Percentiles rank a stretch among this genome's conserved stretches.
Conservation (phyloP, 306 rosid genomes). For the Vigna angularis region DNA sequence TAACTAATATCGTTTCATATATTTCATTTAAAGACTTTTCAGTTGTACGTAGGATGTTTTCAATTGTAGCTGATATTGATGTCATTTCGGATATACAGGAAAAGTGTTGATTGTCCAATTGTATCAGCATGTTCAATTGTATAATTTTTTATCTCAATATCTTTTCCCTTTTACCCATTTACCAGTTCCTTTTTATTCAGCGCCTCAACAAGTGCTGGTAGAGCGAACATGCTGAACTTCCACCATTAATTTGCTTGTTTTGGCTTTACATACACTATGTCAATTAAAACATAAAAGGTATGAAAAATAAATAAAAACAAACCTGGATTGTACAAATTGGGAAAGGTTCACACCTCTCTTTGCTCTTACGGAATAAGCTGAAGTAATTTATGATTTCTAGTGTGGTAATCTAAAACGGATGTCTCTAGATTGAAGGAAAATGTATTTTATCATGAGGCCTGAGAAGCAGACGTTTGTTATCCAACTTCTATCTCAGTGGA, state of each 20-base stretch:
- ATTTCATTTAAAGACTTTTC: conserved; percentile 38
- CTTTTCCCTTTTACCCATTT: background rate
- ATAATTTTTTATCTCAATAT: conserved; percentile 15
- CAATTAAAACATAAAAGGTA: conserved; percentile 20
- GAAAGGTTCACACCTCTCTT: background rate
- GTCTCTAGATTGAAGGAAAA: background rate
- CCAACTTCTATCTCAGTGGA: conserved; percentile 41
- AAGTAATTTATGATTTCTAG: conserved; percentile 13
- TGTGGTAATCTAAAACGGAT: background rate
- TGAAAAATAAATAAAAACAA: conserved; percentile 14
- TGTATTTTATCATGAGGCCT: background rate
- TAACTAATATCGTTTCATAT: conserved; percentile 46
- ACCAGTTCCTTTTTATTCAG: background rate
- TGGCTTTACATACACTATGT: background rate
- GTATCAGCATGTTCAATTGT: conserved; percentile 39
- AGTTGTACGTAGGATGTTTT: conserved; percentile 49
- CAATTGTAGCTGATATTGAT: conserved; percentile 21
- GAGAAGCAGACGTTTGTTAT: conserved; percentile 46
- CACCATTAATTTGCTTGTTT: background rate
- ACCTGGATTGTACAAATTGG: background rate
- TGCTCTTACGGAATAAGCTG: background rate
- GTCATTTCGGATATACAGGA: background rate
- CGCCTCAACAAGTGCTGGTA: background rate
- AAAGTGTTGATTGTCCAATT: conserved; percentile 45
- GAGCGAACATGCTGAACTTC: background rate